Base-by-base conservation (phyloP, 768 basidiomycete species). In the Mycena rebaudengoi region DNA sequence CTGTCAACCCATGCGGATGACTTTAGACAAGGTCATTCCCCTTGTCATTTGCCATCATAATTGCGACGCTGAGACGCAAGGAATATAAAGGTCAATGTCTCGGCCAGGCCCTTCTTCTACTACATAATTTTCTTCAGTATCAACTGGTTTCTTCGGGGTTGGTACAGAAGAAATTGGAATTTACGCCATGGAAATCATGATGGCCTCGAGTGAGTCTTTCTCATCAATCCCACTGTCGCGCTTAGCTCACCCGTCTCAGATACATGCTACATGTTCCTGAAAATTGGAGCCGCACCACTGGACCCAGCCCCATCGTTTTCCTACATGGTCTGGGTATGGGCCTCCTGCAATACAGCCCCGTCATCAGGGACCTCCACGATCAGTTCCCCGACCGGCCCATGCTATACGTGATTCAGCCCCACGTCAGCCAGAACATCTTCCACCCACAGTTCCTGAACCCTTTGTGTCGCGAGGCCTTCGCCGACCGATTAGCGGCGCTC, bases 281-380 rank as follows among this genome's bases (percentile, higher is more conserved):
- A 8, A 74, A 79, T 14, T 95, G 94, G 93, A 80, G 88, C 44
- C 75, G 86, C 3, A 73, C 74, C 18, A 81, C 73, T 39, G 88
- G 86, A 25, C 83, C 82, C 29, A 84, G 86, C 40, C 96, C 96
- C 0, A 76, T 96, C 35, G 83, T 98, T 16, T 94, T 96, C 72
- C 74, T 95, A 35, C 95, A 98, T 70, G 96, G 96, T 4, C 86
- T 99, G 2, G 96, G 96, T 11, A 83, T 96, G 49, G 95, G 95
- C 4, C 75, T 94, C 12, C 70, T 88, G 20, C 91, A 92, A 69
- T 93, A 96, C 72, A 78, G 84, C 40, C 65, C 78, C n/a, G 77
- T 92, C 62, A 77, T 96, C 54, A 75, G 78, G 12, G 78, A 89
- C 65, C 80, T 96, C 20, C 74, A 91, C 40, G 76, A 79, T 35